Conservation (phyloP, 495 filamentous ascomycete genomes). For the Astrothelium macrocarpum region DNA sequence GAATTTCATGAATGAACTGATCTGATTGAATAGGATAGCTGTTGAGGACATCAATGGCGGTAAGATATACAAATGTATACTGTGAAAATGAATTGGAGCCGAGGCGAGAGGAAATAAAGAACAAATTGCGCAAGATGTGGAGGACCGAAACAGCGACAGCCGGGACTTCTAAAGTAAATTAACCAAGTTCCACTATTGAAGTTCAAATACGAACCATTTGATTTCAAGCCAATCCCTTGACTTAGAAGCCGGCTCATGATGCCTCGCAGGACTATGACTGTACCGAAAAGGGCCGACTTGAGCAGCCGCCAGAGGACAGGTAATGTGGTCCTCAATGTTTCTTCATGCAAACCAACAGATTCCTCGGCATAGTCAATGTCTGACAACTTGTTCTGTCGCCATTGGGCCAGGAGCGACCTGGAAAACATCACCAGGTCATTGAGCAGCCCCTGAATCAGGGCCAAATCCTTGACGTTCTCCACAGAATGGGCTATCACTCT, state of each 20-base stretch:
- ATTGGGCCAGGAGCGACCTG: slow-evolving; percentile 62
- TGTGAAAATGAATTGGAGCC: slow-evolving; percentile 66
- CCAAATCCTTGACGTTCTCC: slow-evolving; percentile 51
- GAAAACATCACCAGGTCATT: slow-evolving; percentile 65
- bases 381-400: slow-evolving; percentile 76
- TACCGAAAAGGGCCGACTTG: slow-evolving; percentile 67
- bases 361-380: slow-evolving; percentile 76
- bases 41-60: slow-evolving; percentile 80
- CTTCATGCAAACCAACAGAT: slow-evolving; percentile 52
- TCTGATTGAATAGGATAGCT: slow-evolving; percentile 60
- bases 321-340: slow-evolving; percentile 59
- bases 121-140: slow-evolving; percentile 68
- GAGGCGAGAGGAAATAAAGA: slow-evolving; percentile 76
- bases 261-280: slow-evolving; percentile 66
- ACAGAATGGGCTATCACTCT: slow-evolving; percentile 64
- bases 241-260: slow-evolving; percentile 58
- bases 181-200: background rate
- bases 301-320: slow-evolving; percentile 74
- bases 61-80: slow-evolving; percentile 74
- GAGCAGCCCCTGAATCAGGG: slow-evolving; percentile 54
- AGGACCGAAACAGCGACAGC: slow-evolving; percentile 67
- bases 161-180: slow-evolving; percentile 43
- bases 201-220: background rate
- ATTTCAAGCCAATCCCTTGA: slow-evolving; percentile 28
- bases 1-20: slow-evolving; percentile 58